A percentile compares a stretch with the other conserved stretches of the same genome.
These are phyloP conservation scores for Colletotrichum sp. DNA, from an alignment of 2,329 filamentous ascomycete species.

Conservation along the genomic window DNA sequence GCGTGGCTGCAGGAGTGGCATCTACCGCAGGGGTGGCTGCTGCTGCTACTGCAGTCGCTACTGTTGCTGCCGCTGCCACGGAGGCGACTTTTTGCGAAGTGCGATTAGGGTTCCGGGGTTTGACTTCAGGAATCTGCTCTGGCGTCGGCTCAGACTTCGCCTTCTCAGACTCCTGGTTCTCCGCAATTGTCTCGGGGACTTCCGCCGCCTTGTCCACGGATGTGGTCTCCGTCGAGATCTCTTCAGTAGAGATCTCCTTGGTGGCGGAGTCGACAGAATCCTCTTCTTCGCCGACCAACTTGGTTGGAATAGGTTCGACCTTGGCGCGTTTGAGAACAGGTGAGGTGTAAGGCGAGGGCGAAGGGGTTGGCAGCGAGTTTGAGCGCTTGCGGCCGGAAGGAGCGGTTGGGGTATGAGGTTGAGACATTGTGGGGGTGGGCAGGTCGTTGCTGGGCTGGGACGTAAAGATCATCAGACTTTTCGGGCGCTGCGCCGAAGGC, in stretches of 20 bases:
- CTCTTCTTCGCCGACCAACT: background rate
- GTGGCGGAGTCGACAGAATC: background rate
- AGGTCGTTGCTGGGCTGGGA: slow-evolving; percentile 28
- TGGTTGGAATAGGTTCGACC: background rate
- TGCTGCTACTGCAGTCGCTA: background rate
- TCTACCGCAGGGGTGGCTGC: background rate
- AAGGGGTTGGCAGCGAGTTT: slow-evolving; percentile 51
- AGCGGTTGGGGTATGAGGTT: slow-evolving; percentile 38
- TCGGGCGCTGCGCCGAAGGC: slow-evolving; percentile 42
- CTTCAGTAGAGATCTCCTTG: slow-evolving; percentile 16
- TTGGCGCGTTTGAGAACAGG: slow-evolving; percentile 18
- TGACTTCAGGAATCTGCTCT: slow-evolving; percentile 7
- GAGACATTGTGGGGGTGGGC: slow-evolving; percentile 36
- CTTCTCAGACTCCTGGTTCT: background rate
- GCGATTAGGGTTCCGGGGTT: slow-evolving; percentile 19
- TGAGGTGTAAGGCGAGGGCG: slow-evolving; percentile 28
- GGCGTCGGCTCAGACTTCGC: background rate
- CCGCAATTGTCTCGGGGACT: background rate
- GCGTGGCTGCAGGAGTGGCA: background rate
- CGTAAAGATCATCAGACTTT: slow-evolving; percentile 48
- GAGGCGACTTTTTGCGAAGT: background rate
- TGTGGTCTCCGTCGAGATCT: background rate
- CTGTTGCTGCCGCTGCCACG: background rate
- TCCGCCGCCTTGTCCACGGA: background rate
- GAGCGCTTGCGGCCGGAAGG: slow-evolving; percentile 47